Base-by-base conservation (phyloP, 2,329 filamentous ascomycete genomes). In the Penicillium sp. region DNA sequence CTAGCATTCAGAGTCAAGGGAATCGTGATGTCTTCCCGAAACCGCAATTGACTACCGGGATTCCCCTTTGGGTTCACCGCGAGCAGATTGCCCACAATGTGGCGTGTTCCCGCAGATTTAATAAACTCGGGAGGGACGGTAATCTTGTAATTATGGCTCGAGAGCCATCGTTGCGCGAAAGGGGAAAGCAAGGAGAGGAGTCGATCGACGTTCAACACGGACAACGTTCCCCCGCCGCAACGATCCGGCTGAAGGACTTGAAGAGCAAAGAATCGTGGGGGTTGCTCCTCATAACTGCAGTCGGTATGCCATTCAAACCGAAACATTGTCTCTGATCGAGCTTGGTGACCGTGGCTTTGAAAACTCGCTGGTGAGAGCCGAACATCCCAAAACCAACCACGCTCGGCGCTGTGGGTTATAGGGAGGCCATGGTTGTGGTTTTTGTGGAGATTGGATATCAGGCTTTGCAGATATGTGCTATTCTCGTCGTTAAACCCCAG, bases 321-420 rank as follows among this genome's bases (percentile, higher is more conserved):
- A 0, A 67, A 55, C 73, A 76, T 77, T 1, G 76, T 78, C 55
- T 78, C 76, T 1, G 73, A 76, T 0, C 75, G 66, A 1, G 76
- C 76, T 31, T 71, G 73, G 39, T 72, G 66, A 22, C 61, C 61
- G 7, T 60, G 61, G 34, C 69, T 68, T 52, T 77, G 73, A 46
- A 70, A 72, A 26, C 24, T 66, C 11, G 20, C 13, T 4, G 20
- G 38, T 16, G 43, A 55, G 8, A 73, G 76, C 1, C 72, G 71
- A 6, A 78, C 69, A 51, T 78, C 76, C 76, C 76, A 78, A 54
- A 78, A 78, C 76, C 74, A 78, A 3, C 76, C 76, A 3, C 70
- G 66, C 0, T 61, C 67, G 1, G 75, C 74, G 52, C 74, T 78
- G 58, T 78, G 76, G 0, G 70, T 57, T 16, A 77, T 76, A 3